Percentiles rank a stretch among this genome's conserved stretches.
These are phyloP conservation scores for Corchorus olitorius DNA, from an alignment of 345 rosid genomes.

Conservation along the genomic window DNA sequence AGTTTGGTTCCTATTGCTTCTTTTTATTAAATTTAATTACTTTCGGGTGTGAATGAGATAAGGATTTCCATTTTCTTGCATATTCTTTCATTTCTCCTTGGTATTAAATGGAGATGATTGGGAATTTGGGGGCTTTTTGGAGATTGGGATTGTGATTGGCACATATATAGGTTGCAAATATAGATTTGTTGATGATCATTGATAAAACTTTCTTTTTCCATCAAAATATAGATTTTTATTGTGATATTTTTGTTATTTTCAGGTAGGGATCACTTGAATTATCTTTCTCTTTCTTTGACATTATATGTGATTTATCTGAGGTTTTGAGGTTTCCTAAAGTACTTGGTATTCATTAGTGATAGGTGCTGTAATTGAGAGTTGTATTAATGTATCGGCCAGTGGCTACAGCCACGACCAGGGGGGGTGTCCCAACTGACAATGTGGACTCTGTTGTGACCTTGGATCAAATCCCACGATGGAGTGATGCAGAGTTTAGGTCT, in stretches of 20 bases:
- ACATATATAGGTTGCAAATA: neutral
- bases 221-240: neutral
- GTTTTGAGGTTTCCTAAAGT: conserved; percentile 21
- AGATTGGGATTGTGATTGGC: neutral
- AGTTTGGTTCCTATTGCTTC: neutral
- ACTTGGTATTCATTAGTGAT: neutral
- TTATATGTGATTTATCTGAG: conserved; percentile 16
- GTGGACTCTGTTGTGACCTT: conserved; percentile 72
- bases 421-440: conserved; percentile 57
- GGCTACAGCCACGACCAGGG: conserved; percentile 55
- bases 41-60: neutral
- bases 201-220: neutral
- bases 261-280: neutral
- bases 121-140: neutral
- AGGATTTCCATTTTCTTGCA: neutral
- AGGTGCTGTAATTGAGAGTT: conserved; percentile 30
- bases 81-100: neutral
- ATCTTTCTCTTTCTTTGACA: conserved; percentile 4
- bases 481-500: conserved; percentile 69
- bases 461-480: conserved; percentile 94
- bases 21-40: neutral
- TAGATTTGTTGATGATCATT: conserved; percentile 8
- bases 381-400: conserved; percentile 64
- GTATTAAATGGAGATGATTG: neutral
- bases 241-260: neutral